phyloP scores from a whole-genome alignment of 805 yeast species.

The Naumovozyma castellii region DNA sequence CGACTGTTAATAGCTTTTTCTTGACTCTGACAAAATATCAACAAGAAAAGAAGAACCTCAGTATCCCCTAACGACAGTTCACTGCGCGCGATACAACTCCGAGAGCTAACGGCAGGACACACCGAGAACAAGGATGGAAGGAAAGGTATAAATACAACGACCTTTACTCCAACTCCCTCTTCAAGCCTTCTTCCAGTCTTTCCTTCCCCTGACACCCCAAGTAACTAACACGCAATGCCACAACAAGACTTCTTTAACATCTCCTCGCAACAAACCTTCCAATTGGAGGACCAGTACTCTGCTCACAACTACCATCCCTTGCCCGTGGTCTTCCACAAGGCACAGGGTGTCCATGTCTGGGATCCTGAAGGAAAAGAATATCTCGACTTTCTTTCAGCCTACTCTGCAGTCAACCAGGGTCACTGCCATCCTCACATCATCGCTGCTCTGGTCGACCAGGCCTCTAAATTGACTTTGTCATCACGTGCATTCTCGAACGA shows the following conservation, averaged over 20 bases:
- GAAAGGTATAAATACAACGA: too few species aligned
- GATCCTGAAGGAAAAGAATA: constrained; percentile 96
- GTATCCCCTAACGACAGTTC: too few species aligned
- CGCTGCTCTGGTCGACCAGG: constrained; percentile 77
- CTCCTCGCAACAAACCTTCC: constrained; percentile 55
- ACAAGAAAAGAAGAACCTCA: too few species aligned
- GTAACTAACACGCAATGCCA: too few species aligned
- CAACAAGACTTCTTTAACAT: constrained; percentile 16
- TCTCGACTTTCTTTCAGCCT: constrained; percentile 86
- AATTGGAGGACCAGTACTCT: constrained; percentile 69
- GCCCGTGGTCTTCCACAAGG: constrained; percentile 86
- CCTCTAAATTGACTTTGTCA: constrained; percentile 70
- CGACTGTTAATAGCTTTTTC: too few species aligned
- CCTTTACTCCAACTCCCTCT: too few species aligned
- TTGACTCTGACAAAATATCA: too few species aligned
- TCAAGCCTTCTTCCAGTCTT: too few species aligned
- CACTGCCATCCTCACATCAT: constrained; percentile 94
- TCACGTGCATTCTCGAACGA: constrained; percentile 91
- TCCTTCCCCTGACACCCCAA: too few species aligned
- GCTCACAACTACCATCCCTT: constrained; percentile 97
- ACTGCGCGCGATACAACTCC: too few species aligned
- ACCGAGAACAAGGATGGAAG: too few species aligned
- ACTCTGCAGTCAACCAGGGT: constrained; percentile 96
- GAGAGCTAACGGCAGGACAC: too few species aligned
- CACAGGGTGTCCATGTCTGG: constrained; percentile 90